Evolutionary conservation across 129 eudicot genomes (phyloP), one percentile per base, ranked within the genome.

Genomic region (Mikania micrantha): DNA sequence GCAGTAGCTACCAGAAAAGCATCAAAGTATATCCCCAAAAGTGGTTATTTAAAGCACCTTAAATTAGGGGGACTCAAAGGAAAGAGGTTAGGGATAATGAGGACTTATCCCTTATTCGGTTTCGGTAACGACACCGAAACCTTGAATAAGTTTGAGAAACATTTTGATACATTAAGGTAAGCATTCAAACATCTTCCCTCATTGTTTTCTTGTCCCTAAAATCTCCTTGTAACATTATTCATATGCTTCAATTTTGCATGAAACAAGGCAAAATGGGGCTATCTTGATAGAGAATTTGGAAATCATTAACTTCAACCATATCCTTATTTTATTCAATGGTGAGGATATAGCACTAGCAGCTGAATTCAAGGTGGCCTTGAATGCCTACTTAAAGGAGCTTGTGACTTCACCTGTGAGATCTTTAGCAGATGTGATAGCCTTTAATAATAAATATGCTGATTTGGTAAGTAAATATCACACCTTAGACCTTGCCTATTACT

Each of bases 361-460:
- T 24, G 90, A 88, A 63, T 83, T 83, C 75, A 87, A 87, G 78
- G 60, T 67, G 13, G 70, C 84, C 12, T 42, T 83, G 48, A 80
- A 83, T 73, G 63, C 36, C 15, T 86, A 86, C 64, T 61, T 86
- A 35, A 58, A 86, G 66, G 66, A 80, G 34, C 73, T 86, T 5
- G 69, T 60, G 32, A 57, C 80, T 52, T 86, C 95, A 4, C 88
- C 88, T 0, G 85, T 90, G 22, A 77, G 84, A 68, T 87, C 97
- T 44, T 63, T 90, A 45, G 81, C 89, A 60, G 91, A 85, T 17
- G 78, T 81, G 22, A 85, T 90, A 60, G 74, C 84, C 58, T 87
- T 85, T 68, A 90, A 87, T 62, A 17, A 81, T 25, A 82, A 79
- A 34, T 61, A 40, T 71, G 71, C 86, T 1, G 58, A 75, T 34